Base-by-base conservation (phyloP, 768 basidiomycete genomes). In the Pseudohyphozyma bogoriensis region DNA sequence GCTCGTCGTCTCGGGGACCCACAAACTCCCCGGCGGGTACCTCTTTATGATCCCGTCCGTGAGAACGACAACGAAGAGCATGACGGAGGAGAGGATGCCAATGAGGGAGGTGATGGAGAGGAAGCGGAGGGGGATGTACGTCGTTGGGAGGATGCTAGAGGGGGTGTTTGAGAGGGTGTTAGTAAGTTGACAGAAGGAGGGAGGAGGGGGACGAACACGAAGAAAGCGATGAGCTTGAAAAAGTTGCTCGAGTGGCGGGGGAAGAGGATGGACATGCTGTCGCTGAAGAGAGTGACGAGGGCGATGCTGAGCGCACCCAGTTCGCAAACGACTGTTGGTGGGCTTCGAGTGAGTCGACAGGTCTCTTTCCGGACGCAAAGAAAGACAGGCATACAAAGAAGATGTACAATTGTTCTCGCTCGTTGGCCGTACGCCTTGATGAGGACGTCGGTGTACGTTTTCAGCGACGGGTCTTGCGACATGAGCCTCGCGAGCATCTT, bases 391-490 rank as follows among this genome's bases (percentile, higher is more conserved):
- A 8, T 4, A 52, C 51, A 59, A 29, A 93, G 77, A 10, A 78
- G 55, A 64, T 82, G 83, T 55, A 87, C 85, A 31, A 85, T 67
- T 1, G 82, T 75, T 33, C 80, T 83, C 0, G 85, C 85, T 47
- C 78, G 78, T 11, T 79, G 78, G 2, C 92, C 92, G 73, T 92
- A 93, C 1, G 92, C 90, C 69, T 86, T 89, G 59, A 81, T 79
- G 31, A 86, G 89, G 63, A 95, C 86, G 70, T 96, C 92, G 5
- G 88, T 81, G 71, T 95, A 96, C 8, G 90, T 89, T 29, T 81
- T 80, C 33, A 92, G 69, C 8, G 77, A 79, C 11, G 80, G 78
- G 69, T 95, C 88, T 16, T 78, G 73, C 22, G 84, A 69, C 54
- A 92, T 87, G 26, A 91, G 79, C 50, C 76, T 77, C 0, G 89